Conservation (phyloP, 2,329 filamentous ascomycete genomes). For the Penicillium sp. region DNA sequence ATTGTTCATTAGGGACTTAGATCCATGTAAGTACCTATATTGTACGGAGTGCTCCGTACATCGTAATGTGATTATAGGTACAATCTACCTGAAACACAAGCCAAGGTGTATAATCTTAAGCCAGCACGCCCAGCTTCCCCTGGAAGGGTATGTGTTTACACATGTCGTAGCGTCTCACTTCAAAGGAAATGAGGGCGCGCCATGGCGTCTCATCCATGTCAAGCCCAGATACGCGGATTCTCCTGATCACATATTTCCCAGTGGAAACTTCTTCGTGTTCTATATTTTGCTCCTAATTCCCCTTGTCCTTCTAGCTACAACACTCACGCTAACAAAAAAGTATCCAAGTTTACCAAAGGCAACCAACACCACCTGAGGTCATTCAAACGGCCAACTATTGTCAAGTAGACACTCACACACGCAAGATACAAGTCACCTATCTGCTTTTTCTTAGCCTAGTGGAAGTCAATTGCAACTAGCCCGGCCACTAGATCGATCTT, state of each 20-base stretch:
- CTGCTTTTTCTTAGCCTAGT: background rate
- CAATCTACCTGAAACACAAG: too few relatives aligned
- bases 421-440: background rate
- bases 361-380: too few relatives aligned
- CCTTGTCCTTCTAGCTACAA: background rate
- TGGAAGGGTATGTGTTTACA: too few relatives aligned
- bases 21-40: too few relatives aligned
- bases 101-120: too few relatives aligned
- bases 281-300: background rate
- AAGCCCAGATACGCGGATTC: background rate
- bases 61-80: too few relatives aligned
- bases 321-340: background rate
- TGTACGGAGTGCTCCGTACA: too few relatives aligned
- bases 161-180: too few relatives aligned
- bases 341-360: too few relatives aligned
- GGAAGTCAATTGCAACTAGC: constrained; percentile 5
- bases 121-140: too few relatives aligned
- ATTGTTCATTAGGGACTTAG: background rate
- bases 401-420: background rate
- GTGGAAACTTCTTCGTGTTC: background rate
- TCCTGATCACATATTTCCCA: background rate
- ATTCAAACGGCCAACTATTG: background rate
- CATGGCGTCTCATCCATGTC: too few relatives aligned
- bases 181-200: too few relatives aligned
- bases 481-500: constrained; percentile 1